A percentile compares a stretch with the other conserved stretches of the same genome.
These are phyloP conservation scores for Xerophyta viscosa DNA, from an alignment of 106 monocot species.

Conservation along the genomic window DNA sequence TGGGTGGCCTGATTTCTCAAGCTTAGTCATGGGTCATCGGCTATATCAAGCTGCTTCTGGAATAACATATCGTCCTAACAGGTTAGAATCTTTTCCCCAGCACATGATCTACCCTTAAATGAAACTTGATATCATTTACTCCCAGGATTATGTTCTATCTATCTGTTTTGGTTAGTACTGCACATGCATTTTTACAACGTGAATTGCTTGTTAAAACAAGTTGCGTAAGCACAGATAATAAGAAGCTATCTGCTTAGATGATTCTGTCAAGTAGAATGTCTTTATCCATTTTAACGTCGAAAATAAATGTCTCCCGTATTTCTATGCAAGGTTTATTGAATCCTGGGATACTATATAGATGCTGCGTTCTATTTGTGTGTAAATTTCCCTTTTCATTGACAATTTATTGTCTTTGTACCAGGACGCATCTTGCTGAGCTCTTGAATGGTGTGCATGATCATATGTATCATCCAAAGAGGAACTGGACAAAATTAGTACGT, in stretches of 20 bases:
- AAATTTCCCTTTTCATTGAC: not conserved
- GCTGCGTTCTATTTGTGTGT: not conserved
- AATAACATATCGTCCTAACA: conserved; percentile 71
- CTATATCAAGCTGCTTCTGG: conserved; percentile 55
- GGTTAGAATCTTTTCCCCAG: conserved; percentile 22
- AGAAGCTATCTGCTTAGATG: no score
- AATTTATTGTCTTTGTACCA: conserved; percentile 12
- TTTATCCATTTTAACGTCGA: no score
- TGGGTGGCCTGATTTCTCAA: conserved; percentile 68
- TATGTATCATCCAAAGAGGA: conserved; percentile 59
- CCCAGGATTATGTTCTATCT: not conserved
- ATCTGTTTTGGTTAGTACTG: no score
- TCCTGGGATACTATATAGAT: not conserved
- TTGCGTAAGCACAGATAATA: no score
- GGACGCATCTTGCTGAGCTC: conserved; percentile 45
- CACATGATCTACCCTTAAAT: not conserved
- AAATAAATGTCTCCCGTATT: no score
- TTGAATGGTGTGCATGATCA: conserved; percentile 36
- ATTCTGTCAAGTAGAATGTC: no score
- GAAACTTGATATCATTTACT: not conserved
- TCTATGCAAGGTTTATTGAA: no score
- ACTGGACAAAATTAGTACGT: conserved; percentile 53
- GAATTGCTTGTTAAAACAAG: no score
- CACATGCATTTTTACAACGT: no score
- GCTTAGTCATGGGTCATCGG: conserved; percentile 92